A percentile compares a stretch with the other conserved stretches of the same genome.
Conservation (phyloP, 768 basidiomycete species). For the Pholiota molesta region DNA sequence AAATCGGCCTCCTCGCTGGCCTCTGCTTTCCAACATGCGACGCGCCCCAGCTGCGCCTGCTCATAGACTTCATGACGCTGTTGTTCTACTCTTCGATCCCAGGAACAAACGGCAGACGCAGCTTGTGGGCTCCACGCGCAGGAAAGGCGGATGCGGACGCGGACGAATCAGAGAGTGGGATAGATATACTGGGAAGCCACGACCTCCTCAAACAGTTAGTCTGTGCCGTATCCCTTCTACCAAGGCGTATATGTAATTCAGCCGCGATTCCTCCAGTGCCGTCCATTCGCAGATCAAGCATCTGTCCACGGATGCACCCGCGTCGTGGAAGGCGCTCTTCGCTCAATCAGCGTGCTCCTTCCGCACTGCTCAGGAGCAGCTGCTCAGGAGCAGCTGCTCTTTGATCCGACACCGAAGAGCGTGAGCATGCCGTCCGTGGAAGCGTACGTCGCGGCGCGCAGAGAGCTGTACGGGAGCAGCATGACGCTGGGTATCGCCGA, state of each 20-base stretch:
- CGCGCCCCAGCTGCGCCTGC: slow-evolving; percentile 52
- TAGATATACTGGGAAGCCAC: neutral
- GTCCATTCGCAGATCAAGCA: neutral
- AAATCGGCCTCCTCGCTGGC: slow-evolving; percentile 55
- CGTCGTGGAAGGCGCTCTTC: slow-evolving; percentile 3
- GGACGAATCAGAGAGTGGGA: neutral
- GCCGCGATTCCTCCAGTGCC: neutral
- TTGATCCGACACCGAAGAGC: neutral
- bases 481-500: slow-evolving; percentile 58
- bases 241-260: neutral
- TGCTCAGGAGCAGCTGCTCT: slow-evolving; percentile 3
- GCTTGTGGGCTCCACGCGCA: neutral
- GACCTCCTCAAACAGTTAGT: neutral
- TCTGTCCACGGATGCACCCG: neutral
- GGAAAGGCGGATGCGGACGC: neutral
- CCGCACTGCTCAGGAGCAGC: slow-evolving; percentile 6
- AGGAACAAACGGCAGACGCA: neutral
- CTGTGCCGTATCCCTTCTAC: neutral
- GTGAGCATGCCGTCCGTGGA: slow-evolving; percentile 41
- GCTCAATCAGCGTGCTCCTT: neutral
- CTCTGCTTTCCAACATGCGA: slow-evolving; percentile 65
- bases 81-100: slow-evolving; percentile 40
- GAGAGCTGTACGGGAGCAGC: slow-evolving; percentile 50
- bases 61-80: slow-evolving; percentile 52
- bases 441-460: slow-evolving; percentile 46